Percentiles rank a stretch among this genome's conserved stretches.
Conservation (phyloP, 768 basidiomycete species). For the Mycena floridula region DNA sequence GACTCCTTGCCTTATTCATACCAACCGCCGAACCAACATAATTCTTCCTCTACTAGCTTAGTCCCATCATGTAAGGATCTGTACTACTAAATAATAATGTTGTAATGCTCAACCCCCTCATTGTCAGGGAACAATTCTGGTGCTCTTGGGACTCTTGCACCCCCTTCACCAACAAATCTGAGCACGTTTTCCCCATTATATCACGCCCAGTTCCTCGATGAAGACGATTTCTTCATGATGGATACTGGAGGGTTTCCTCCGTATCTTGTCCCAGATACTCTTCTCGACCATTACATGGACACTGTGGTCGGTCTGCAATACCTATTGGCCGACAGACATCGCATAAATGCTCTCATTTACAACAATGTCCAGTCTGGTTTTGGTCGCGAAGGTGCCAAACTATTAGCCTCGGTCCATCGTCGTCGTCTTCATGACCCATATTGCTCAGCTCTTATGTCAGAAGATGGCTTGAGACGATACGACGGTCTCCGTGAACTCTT, state of each 20-base stretch:
- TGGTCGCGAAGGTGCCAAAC: slow-evolving; percentile 52
- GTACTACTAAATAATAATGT: slow-evolving; percentile 67
- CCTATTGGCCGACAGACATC: slow-evolving; percentile 61
- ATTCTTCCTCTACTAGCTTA: slow-evolving; percentile 45
- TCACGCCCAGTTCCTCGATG: too few relatives aligned
- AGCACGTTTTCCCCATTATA: too few relatives aligned
- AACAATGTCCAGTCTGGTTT: slow-evolving; percentile 40
- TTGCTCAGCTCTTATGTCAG: slow-evolving; percentile 17
- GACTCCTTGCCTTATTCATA: slow-evolving; percentile 12
- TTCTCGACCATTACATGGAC: slow-evolving; percentile 45
- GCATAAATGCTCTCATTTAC: slow-evolving; percentile 32
- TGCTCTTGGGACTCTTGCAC: too few relatives aligned
- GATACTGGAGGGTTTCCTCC: too few relatives aligned
- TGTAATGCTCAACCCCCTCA: slow-evolving; percentile 64
- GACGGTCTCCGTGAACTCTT: slow-evolving; percentile 18
- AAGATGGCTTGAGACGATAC: slow-evolving; percentile 18
- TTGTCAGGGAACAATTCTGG: slow-evolving; percentile 36
- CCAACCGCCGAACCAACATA: slow-evolving; percentile 18
- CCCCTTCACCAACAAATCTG: too few relatives aligned
- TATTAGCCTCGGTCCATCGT: slow-evolving; percentile 57
- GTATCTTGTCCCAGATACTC: not conserved
- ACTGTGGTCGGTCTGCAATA: slow-evolving; percentile 67
- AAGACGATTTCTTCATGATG: too few relatives aligned
- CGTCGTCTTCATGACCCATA: slow-evolving; percentile 20
- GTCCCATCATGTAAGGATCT: slow-evolving; percentile 63